Evolutionary conservation across 768 basidiomycete species (phyloP).

Genomic region (Suillus paluster): DNA sequence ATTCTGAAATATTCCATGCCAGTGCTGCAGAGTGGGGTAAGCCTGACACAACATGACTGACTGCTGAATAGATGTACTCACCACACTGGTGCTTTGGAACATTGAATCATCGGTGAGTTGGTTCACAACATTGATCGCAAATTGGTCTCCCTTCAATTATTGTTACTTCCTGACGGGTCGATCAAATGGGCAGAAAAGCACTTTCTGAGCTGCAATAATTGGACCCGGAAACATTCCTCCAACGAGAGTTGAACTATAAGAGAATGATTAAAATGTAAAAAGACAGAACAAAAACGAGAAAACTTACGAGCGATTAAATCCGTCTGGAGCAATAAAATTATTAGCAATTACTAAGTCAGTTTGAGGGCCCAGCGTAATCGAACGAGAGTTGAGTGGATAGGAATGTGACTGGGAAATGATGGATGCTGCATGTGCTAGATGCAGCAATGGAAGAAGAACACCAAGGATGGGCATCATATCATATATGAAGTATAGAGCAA

Average conservation of each 20-base stretch:
- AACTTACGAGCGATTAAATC: not conserved
- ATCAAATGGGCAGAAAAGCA: not conserved
- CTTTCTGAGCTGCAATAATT: not conserved
- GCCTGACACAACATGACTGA: not conserved
- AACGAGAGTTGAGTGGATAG: not conserved
- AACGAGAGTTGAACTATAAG: not conserved
- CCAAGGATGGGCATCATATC: not conserved
- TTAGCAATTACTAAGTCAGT: not conserved
- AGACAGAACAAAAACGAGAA: not conserved
- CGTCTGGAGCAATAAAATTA: not conserved
- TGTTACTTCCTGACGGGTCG: not conserved
- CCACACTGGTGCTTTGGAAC: constrained; percentile 24
- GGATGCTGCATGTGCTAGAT: not conserved
- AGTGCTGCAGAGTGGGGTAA: constrained; percentile 15
- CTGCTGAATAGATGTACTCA: constrained; percentile 7
- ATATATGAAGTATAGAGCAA: too few relatives aligned
- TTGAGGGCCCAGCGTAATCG: not conserved
- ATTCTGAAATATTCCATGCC: constrained; percentile 31
- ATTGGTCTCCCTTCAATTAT: constrained; percentile 16
- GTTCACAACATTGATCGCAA: constrained; percentile 18
- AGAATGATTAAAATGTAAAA: not conserved
- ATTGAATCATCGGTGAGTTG: constrained; percentile 24
- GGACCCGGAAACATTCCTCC: not conserved
- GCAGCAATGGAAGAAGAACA: not conserved
- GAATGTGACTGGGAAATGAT: not conserved